phyloP scores from a whole-genome alignment of 306 rosid species.

The Oxytropis ochrocephala region DNA sequence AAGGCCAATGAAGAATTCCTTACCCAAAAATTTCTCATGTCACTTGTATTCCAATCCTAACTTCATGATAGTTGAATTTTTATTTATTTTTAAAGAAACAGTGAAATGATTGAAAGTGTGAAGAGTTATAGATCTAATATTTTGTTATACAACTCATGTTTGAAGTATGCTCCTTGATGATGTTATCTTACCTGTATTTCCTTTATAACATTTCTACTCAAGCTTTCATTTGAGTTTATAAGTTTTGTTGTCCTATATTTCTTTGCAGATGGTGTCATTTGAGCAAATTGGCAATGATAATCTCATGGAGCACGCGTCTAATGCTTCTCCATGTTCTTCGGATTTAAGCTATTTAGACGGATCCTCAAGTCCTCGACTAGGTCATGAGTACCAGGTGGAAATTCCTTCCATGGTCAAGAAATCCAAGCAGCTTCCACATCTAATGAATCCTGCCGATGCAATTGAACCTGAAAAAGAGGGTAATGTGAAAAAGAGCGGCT shows the following conservation, averaged over 20 bases:
- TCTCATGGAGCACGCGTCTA: conserved; percentile 29
- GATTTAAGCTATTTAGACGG: conserved; percentile 6
- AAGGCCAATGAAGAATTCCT: background rate
- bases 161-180: conserved; percentile 15
- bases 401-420: conserved; percentile 45
- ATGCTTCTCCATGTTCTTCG: background rate
- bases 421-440: conserved; percentile 32
- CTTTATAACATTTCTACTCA: conserved; percentile 3
- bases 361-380: conserved; percentile 47
- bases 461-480: conserved; percentile 9
- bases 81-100: background rate
- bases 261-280: conserved; percentile 46
- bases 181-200: background rate
- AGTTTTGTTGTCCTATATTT: background rate
- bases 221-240: conserved; percentile 1
- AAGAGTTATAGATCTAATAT: background rate
- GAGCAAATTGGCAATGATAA: conserved; percentile 21
- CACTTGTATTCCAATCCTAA: background rate
- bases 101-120: background rate
- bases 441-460: conserved; percentile 28
- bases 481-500: no score
- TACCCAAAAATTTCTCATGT: background rate
- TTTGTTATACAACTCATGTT: background rate
- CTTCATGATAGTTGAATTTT: background rate
- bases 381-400: conserved; percentile 58